A percentile compares a stretch with the other conserved stretches of the same genome.
These are phyloP conservation scores for Adansonia madagascariensis DNA, from an alignment of 441 rosid species.

Conservation along the genomic window DNA sequence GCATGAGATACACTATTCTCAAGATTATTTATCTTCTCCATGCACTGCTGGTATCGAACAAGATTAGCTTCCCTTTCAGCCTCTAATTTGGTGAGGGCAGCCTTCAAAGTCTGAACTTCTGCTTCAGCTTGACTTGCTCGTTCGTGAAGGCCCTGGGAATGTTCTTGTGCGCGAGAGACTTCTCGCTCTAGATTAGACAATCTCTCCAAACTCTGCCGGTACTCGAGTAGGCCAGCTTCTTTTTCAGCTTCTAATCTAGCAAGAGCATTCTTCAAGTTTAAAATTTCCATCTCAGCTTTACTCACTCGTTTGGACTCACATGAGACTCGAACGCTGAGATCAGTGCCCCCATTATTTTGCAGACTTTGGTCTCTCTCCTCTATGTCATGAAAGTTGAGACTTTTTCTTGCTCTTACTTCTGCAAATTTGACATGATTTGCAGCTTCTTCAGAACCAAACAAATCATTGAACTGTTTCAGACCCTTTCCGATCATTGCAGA, in stretches of 20 bases:
- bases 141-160: slow-evolving; percentile 56
- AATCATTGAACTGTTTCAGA: slow-evolving; percentile 54
- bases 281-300: slow-evolving; percentile 77
- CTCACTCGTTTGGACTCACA: slow-evolving; percentile 64
- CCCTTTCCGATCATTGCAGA: slow-evolving; percentile 50
- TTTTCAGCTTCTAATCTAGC: slow-evolving; percentile 86
- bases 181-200: slow-evolving; percentile 69
- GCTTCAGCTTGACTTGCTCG: slow-evolving; percentile 73
- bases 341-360: slow-evolving; percentile 31
- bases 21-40: slow-evolving; percentile 66
- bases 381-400: slow-evolving; percentile 63
- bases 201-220: slow-evolving; percentile 72
- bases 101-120: slow-evolving; percentile 69
- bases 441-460: slow-evolving; percentile 47
- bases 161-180: slow-evolving; percentile 68
- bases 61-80: slow-evolving; percentile 61
- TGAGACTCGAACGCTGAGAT: slow-evolving; percentile 44
- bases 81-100: slow-evolving; percentile 56
- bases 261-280: slow-evolving; percentile 66
- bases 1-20: slow-evolving; percentile 56
- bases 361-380: slow-evolving; percentile 50
- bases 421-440: slow-evolving; percentile 34
- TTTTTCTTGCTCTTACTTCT: slow-evolving; percentile 67
- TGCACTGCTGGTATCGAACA: slow-evolving; percentile 68
- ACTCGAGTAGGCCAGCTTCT: slow-evolving; percentile 72